Percentiles rank a stretch among this genome's conserved stretches.
Conservation (phyloP, 2,329 filamentous ascomycete genomes). For the Calonectria pseudoturangicola region DNA sequence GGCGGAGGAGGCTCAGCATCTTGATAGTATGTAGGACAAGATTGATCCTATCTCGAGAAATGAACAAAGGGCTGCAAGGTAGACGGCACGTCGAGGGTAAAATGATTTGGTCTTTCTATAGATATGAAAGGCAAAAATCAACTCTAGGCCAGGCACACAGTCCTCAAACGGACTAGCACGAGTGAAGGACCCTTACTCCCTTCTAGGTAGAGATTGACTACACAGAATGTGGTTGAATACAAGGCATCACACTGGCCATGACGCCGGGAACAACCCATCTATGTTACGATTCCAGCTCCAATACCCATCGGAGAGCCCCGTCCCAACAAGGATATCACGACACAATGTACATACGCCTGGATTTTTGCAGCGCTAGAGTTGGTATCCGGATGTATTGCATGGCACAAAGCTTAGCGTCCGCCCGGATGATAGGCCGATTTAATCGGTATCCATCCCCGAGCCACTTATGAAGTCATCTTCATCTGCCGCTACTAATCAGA, state of each 20-base stretch:
- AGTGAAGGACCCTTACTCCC: background rate
- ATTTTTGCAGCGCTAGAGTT: background rate
- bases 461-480: background rate
- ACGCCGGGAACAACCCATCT: constrained; percentile 14
- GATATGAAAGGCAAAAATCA: background rate
- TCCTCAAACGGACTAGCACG: background rate
- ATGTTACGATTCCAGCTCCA: constrained; percentile 1
- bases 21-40: background rate
- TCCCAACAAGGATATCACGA: background rate
- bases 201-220: constrained; percentile 20
- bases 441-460: background rate
- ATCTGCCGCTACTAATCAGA: background rate
- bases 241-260: too few relatives aligned
- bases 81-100: background rate
- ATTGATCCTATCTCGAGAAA: background rate
- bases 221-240: background rate
- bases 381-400: background rate
- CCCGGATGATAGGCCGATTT: background rate
- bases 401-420: background rate
- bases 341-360: background rate
- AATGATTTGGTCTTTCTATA: constrained; percentile 12
- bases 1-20: constrained; percentile 13
- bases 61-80: background rate
- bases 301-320: constrained; percentile 6
- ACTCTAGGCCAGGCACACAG: background rate